phyloP scores from a whole-genome alignment of 2,329 filamentous ascomycete species.

The Madurella mycetomatis region DNA sequence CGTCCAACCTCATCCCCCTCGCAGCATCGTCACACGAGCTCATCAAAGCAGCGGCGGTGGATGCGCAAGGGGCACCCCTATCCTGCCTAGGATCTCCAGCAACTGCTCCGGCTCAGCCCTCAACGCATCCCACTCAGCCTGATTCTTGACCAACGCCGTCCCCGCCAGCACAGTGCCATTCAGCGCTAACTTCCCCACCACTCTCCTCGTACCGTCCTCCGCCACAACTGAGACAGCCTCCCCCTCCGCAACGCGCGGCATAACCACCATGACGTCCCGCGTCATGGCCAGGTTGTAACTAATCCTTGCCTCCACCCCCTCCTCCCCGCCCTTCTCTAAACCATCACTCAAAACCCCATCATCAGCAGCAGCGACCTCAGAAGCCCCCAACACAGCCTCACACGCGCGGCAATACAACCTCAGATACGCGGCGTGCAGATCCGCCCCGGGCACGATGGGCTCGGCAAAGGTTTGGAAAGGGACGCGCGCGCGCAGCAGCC shows the following conservation, averaged over 20 bases:
- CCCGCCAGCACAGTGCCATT: conserved; percentile 63
- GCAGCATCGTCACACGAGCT: not conserved
- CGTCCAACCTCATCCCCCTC: too few relatives aligned
- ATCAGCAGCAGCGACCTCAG: not conserved
- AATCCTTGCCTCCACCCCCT: conserved; percentile 44
- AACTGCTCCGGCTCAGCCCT: conserved; percentile 38
- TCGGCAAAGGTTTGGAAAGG: conserved; percentile 46
- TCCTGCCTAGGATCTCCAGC: conserved; percentile 36
- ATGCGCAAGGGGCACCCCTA: conserved; percentile 34
- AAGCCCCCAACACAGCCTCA: conserved; percentile 32
- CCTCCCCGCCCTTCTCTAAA: conserved; percentile 18
- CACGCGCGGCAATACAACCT: conserved; percentile 44
- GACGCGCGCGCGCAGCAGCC: conserved; percentile 18
- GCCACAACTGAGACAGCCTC: conserved; percentile 16
- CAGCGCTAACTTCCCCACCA: conserved; percentile 44
- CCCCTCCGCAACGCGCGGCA: conserved; percentile 53
- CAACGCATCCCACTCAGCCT: conserved; percentile 54
- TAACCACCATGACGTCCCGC: conserved; percentile 46
- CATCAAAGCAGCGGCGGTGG: not conserved
- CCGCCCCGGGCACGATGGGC: conserved; percentile 21
- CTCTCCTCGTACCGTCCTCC: conserved; percentile 25
- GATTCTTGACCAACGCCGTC: conserved; percentile 58
- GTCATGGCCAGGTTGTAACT: conserved; percentile 64
- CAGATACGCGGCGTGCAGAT: conserved; percentile 43
- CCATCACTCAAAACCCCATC: not conserved